phyloP scores from a whole-genome alignment of 192 early-diverging fungal species.

The Coemansia sp. region DNA sequence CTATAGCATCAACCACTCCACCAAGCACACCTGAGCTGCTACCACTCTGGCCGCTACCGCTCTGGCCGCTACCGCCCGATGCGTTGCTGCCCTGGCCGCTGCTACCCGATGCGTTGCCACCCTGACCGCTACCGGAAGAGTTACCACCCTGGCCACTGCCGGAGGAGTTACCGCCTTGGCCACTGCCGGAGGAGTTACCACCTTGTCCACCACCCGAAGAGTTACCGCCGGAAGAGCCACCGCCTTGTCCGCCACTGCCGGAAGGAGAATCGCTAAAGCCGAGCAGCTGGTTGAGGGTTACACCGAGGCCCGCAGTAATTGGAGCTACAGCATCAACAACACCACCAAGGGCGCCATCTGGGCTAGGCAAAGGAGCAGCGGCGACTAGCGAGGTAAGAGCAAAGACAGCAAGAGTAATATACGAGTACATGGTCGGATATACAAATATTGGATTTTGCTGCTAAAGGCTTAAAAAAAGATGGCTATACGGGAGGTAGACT shows the following conservation, averaged over 20 bases:
- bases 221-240: background rate
- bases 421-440: background rate
- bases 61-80: background rate
- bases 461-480: background rate
- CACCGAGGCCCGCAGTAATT: constrained; percentile 11
- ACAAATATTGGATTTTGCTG: background rate
- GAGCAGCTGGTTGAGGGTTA: constrained; percentile 3
- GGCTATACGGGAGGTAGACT: constrained; percentile 4
- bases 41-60: background rate
- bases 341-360: constrained; percentile 15
- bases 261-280: constrained; percentile 3
- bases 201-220: background rate
- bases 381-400: background rate
- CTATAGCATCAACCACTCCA: constrained; percentile 18
- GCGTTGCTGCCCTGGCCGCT: background rate
- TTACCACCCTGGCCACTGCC: background rate
- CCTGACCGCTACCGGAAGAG: background rate
- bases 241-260: background rate
- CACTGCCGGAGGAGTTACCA: background rate
- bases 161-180: background rate
- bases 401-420: constrained; percentile 2
- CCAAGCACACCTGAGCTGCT: constrained; percentile 3
- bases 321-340: constrained; percentile 25
- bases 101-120: background rate
- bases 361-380: constrained; percentile 14